A percentile compares a stretch with the other conserved stretches of the same genome.
Conservation (phyloP, 345 rosid genomes). For the Linum lewisii region DNA sequence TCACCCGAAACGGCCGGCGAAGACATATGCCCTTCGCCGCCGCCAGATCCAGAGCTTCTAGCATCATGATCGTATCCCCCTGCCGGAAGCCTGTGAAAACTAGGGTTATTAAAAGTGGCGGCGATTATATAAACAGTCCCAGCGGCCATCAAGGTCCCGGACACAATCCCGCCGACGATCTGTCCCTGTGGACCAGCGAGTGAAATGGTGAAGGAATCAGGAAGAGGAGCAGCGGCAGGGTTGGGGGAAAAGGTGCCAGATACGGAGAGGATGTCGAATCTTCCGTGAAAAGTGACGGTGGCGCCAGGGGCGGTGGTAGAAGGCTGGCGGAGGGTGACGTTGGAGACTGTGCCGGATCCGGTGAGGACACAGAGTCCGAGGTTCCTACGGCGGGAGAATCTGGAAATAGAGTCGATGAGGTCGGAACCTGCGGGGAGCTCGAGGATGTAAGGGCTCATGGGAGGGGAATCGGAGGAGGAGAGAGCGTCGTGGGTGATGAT, state of each 20-base stretch:
- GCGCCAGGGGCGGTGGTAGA: slow-evolving; percentile 58
- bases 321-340: slow-evolving; percentile 87
- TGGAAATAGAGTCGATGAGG: slow-evolving; percentile 48
- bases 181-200: slow-evolving; percentile 94
- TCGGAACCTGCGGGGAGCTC: slow-evolving; percentile 74
- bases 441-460: slow-evolving; percentile 82
- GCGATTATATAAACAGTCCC: slow-evolving; percentile 63
- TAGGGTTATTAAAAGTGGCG: slow-evolving; percentile 65
- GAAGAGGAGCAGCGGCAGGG: slow-evolving; percentile 30
- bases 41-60: too few species aligned
- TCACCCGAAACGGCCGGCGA: not conserved
- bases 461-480: slow-evolving; percentile 25
- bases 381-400: slow-evolving; percentile 54
- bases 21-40: too few species aligned
- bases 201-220: slow-evolving; percentile 51
- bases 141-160: slow-evolving; percentile 54
- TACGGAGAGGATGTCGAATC: slow-evolving; percentile 74
- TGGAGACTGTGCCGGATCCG: slow-evolving; percentile 69
- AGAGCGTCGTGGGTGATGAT: slow-evolving; percentile 47
- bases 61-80: slow-evolving; percentile 6
- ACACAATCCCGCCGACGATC: slow-evolving; percentile 79
- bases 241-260: slow-evolving; percentile 68
- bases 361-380: slow-evolving; percentile 60
- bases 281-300: slow-evolving; percentile 73
- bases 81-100: slow-evolving; percentile 54